Evolutionary conservation across 495 filamentous ascomycete species (phyloP), one percentile per base, ranked within the genome.

Genomic region (Neurospora tetrasperma): DNA sequence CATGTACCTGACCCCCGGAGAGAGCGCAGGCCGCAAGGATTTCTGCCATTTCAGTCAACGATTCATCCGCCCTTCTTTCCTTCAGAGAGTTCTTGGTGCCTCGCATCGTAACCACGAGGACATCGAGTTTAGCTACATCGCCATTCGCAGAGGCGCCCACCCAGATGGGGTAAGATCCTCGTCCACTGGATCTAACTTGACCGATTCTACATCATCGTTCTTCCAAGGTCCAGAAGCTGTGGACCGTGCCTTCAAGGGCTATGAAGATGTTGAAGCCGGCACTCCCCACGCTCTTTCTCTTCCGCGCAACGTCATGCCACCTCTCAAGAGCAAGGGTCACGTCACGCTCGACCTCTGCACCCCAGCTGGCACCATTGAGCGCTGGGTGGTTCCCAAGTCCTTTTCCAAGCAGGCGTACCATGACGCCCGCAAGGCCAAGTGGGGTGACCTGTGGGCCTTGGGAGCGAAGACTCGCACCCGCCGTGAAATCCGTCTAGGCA

Each of bases 371-470:
- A 88, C 85, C 42, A 89, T 98, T n/a, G 96, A 99, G 82, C 93
- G 96, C 54, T 99, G 96, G 96, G 93, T 90, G 0, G 90, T 99
- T 0, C 92, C 96, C 2, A 89, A 88, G 71, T 93, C 90, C 46
- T 96, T 89, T 81, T 90, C 91, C 74, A 90, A 87, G 72, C 87
- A 90, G 75, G 93, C 93, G 4, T 98, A 92, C 83, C 91, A 90
- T 62, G 96, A 99, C 78, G 96, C 96, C 39, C 89, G 95, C 72
- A 99, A 99, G 80, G 87, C 91, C 0, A 80, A 80, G 44, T 98
- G 96, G 96, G 96, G 96, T 59, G 96, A 99, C 80, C 83, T 98
- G 23, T 99, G 96, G 96, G 94, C 94, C 7, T 84, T 99, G 4
- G 96, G 95, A 1, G 94, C 94, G 8, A 99, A 98, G 87, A 96